A percentile compares a stretch with the other conserved stretches of the same genome.
Conservation (phyloP, 768 basidiomycete genomes). For the Phylloporus rhodoxanthus region DNA sequence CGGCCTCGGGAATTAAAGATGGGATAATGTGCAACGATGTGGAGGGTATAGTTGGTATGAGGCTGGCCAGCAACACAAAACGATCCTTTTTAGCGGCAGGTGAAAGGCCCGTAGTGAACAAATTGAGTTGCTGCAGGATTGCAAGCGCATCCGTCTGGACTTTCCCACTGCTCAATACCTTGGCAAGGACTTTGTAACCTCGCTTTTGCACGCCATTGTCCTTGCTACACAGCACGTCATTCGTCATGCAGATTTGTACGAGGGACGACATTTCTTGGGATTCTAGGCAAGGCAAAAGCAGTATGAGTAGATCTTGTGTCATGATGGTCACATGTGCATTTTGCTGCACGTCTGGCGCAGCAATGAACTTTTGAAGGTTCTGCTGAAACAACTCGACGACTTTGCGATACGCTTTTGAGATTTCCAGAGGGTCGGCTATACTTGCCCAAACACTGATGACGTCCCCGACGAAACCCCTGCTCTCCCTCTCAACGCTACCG, state of each 20-base stretch:
- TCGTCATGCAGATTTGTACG: slow-evolving; percentile 62
- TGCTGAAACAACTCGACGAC: slow-evolving; percentile 66
- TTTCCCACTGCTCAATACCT: slow-evolving; percentile 61
- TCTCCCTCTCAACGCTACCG: slow-evolving; percentile 71
- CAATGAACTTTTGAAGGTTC: slow-evolving; percentile 44
- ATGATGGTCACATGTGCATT: slow-evolving; percentile 49
- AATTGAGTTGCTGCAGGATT: slow-evolving; percentile 61
- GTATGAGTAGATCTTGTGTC: slow-evolving; percentile 78
- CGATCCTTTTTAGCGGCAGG: slow-evolving; percentile 95
- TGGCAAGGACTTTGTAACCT: slow-evolving; percentile 81
- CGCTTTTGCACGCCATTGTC: slow-evolving; percentile 95
- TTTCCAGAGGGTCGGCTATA: slow-evolving; percentile 73
- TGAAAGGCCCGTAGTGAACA: slow-evolving; percentile 55
- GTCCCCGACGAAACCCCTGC: slow-evolving; percentile 73
- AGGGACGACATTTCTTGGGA: slow-evolving; percentile 53
- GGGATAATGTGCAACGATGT: slow-evolving; percentile 79
- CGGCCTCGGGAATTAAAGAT: slow-evolving; percentile 86
- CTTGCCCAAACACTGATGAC: slow-evolving; percentile 83
- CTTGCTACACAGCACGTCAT: slow-evolving; percentile 62
- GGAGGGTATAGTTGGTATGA: slow-evolving; percentile 64
- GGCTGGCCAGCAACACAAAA: slow-evolving; percentile 61
- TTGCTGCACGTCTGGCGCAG: slow-evolving; percentile 28
- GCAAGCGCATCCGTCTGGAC: slow-evolving; percentile 48
- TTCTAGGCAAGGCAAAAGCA: slow-evolving; percentile 75
- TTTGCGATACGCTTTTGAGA: slow-evolving; percentile 75